Evolutionary conservation across 2,329 filamentous ascomycete genomes (phyloP).

Genomic region (Leptosphaerulina australis): DNA sequence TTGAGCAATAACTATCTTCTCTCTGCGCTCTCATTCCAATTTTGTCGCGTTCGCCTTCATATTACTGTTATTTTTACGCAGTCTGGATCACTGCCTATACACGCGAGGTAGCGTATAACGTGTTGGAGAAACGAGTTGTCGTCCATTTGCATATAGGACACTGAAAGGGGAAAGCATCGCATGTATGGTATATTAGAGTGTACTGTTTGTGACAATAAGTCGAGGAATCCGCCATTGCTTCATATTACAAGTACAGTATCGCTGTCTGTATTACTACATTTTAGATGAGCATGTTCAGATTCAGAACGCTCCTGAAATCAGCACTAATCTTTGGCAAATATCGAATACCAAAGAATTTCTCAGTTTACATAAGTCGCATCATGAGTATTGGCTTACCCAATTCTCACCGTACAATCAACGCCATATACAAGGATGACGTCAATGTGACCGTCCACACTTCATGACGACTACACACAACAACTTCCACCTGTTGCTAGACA

Average conservation of each 20-base stretch:
- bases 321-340: too few species aligned
- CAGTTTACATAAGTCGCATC: too few species aligned
- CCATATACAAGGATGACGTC: conserved; percentile 13
- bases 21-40: neutral
- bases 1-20: neutral
- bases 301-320: too few species aligned
- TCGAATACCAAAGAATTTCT: too few species aligned
- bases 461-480: conserved; percentile 13
- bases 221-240: too few species aligned
- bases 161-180: neutral
- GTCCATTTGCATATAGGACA: neutral
- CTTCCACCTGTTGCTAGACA: neutral
- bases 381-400: too few species aligned
- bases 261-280: too few species aligned
- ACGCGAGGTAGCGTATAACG: neutral
- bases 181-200: conserved; percentile 2
- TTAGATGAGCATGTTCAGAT: too few species aligned
- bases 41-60: neutral
- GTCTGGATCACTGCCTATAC: neutral
- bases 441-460: conserved; percentile 5
- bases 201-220: too few species aligned
- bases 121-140: neutral
- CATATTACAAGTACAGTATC: too few species aligned
- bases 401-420: too few species aligned
- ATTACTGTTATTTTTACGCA: neutral